Conservation (phyloP, 495 filamentous ascomycete species). For the Penicillium chermesinum region DNA sequence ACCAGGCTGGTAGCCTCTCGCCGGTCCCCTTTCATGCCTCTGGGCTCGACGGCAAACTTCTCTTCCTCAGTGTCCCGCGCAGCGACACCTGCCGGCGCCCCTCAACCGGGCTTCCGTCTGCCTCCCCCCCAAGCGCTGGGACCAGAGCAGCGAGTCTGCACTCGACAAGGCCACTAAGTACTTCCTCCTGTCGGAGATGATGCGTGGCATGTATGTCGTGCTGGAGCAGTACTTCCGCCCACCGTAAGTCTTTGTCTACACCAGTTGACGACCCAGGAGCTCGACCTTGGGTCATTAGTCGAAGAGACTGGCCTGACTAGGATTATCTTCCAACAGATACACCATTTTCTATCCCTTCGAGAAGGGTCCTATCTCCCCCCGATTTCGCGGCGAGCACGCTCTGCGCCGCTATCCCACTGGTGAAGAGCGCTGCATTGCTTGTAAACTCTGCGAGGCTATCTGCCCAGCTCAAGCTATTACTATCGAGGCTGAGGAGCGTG, state of each 20-base stretch:
- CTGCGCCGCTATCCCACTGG: slow-evolving; percentile 92
- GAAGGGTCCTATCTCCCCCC: slow-evolving; percentile 96
- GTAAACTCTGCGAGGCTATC: slow-evolving; percentile 98
- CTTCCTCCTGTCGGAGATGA: slow-evolving; percentile 91
- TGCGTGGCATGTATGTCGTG: slow-evolving; percentile 95
- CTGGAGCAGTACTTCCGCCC: slow-evolving; percentile 97
- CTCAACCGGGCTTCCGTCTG: slow-evolving; percentile 71
- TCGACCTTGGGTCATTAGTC: background rate
- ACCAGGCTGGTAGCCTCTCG: slow-evolving; percentile 50
- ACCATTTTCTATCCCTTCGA: slow-evolving; percentile 99
- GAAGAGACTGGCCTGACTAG: background rate
- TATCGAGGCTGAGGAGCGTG: slow-evolving; percentile 97
- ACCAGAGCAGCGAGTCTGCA: slow-evolving; percentile 62
- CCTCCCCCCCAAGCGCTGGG: slow-evolving; percentile 62
- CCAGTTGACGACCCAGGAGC: background rate
- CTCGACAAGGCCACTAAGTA: slow-evolving; percentile 83
- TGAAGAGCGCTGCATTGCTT: slow-evolving; percentile 98
- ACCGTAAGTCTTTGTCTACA: slow-evolving; percentile 61
- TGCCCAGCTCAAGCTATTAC: slow-evolving; percentile 97
- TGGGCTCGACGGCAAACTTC: slow-evolving; percentile 53
- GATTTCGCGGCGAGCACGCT: slow-evolving; percentile 96
- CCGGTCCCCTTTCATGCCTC: slow-evolving; percentile 36
- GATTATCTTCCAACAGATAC: slow-evolving; percentile 52
- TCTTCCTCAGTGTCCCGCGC: slow-evolving; percentile 53
- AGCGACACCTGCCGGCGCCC: slow-evolving; percentile 73